Base-by-base conservation (phyloP, 2,329 filamentous ascomycete species). In the Periconia macrospinosa region DNA sequence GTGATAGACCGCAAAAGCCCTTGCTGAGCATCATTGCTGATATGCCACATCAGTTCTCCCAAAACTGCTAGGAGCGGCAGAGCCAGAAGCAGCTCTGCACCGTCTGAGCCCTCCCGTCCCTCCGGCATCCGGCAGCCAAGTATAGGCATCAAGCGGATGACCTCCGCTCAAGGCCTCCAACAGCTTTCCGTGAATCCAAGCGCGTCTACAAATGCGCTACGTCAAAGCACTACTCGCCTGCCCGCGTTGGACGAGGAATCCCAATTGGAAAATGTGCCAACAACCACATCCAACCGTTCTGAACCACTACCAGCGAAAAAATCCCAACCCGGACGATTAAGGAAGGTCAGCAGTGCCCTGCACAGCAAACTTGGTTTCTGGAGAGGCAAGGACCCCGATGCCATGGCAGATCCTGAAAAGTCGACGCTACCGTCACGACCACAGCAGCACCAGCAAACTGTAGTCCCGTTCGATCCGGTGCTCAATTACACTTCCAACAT, bases 401-500 rank as follows among this genome's bases (percentile, higher is more conserved):
- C 18, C 10, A 53, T 46, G 30, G 49, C 49, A 2, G 47, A 55
- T n/a, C 46, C 18, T n/a, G 47, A 50, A 17, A 30, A 20, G 19
- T 27, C 20, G 2, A 17, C 30, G 13, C 11, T 10, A 13, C 33
- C 33, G 15, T 5, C 15, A 14, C 11, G 11, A 37, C 15, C 33
- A 13, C 33, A 37, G 15, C 35, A 33, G 13, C 17, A 18, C 11
- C 47, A 49, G 27, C 30, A 33, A 11, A 48, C 55, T 13, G 44
- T 41, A 5, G 14, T 41, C 17, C 45, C 20, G 0, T 40, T 41
- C 10, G 55, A 54, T 8, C 51, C 40, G 5, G 49, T 47, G n/a
- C 58, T 59, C 49, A 63, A 88, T 56, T 88, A 89, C 63, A 82
- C 84, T 23, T 73, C 81, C 11, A 80, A 83, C 58, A 78, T 90